Evolutionary conservation across 2,329 filamentous ascomycete genomes (phyloP), one percentile per base, ranked within the genome.

Genomic region (Diatrype stigma): DNA sequence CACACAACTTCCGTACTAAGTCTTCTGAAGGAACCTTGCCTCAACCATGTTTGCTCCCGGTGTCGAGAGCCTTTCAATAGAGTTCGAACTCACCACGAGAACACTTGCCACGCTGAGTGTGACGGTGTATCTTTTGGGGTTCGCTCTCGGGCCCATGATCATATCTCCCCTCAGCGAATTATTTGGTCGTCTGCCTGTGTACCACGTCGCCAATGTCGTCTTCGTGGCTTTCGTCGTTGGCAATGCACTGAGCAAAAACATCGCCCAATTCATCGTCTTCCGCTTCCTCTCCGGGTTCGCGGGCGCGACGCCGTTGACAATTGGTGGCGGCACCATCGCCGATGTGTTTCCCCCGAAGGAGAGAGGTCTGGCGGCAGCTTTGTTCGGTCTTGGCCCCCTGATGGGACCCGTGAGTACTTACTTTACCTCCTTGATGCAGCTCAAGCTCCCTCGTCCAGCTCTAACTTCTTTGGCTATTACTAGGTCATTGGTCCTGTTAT

Each of bases 381-480:
- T 72, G n/a, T 71, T 63, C 44, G 58, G 56, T 3, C 48, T 72
- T 17, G 71, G 69, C 6, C 70, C 70, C 7, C 54, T 73, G 6
- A 45, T 72, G 21, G 69, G 70, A 6, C 70, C 69, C 66, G 55
- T 56, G 46, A 12, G 50, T 49, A 21, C 4, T 3, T 40, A 21
- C 37, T 26, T 42, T 6, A 10, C 38, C 19, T 23, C 4, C 17
- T 22, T 21, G 7, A 26, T 7, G 19, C 17, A 21, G 14, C 6
- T 37, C 34, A 37, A 5, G 6, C 6, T 12, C 34, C 34, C n/a
- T 6, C 6, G 34, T 37, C 38, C 26, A 10, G 26, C 26, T 30
- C 73, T 72, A 12, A 74, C 72, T 48, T 73, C 76, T 1, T 61
- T 80, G 19, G 79, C 78, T 1, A 76, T 80, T 67, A 53, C 60